phyloP scores from a whole-genome alignment of 192 early-diverging fungal genomes.

The Rhizophagus sp. region DNA sequence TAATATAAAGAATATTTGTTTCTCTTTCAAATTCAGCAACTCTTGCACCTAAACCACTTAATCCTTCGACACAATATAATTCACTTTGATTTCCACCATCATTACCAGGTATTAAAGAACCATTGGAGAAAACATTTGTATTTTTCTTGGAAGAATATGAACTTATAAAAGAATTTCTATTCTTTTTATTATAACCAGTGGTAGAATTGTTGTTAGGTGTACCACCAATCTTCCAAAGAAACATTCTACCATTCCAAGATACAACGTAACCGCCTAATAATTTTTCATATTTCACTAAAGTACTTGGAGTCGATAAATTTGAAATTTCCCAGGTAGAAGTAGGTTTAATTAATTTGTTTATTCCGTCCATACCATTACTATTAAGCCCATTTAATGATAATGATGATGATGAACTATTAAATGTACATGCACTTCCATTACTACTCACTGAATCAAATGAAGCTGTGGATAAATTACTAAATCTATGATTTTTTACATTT shows the following conservation, averaged over 20 bases:
- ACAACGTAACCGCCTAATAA: background rate
- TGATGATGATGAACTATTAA: background rate
- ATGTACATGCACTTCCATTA: background rate
- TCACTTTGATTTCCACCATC: background rate
- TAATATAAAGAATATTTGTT: background rate
- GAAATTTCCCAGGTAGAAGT: background rate
- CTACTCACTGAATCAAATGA: background rate
- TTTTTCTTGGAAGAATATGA: background rate
- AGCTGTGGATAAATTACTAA: background rate
- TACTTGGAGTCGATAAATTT: background rate
- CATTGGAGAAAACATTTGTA: background rate
- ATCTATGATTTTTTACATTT: background rate
- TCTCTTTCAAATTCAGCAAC: background rate
- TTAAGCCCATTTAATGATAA: background rate
- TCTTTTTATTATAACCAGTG: background rate
- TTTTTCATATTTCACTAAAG: background rate
- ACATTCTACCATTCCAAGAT: constrained; percentile 7
- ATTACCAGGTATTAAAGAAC: background rate
- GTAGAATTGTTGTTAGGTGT: background rate
- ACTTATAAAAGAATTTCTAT: background rate
- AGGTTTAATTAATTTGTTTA: background rate
- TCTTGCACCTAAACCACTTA: background rate
- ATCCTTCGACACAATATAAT: constrained; percentile 3
- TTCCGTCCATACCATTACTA: background rate
- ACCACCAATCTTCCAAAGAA: background rate